phyloP scores from a whole-genome alignment of 768 basidiomycete species.

The Mycena vulgaris region DNA sequence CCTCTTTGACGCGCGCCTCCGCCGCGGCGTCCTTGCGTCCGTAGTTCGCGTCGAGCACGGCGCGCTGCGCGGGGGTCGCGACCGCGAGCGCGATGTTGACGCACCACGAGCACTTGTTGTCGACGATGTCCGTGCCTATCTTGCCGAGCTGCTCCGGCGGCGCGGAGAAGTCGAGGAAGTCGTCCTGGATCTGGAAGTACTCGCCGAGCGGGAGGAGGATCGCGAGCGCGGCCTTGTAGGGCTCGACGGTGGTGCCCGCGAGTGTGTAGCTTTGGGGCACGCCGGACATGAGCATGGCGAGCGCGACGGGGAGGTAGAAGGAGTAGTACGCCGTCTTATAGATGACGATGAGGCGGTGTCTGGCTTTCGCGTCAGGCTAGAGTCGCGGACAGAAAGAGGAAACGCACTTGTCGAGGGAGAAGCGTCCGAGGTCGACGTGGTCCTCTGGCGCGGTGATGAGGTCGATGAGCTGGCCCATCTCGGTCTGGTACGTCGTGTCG shows the following conservation, averaged over 20 bases:
- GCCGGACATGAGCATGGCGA: conserved; percentile 86
- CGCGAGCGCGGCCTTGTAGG: conserved; percentile 81
- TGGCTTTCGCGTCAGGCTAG: conserved; percentile 45
- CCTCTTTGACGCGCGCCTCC: conserved; percentile 68
- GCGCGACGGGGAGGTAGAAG: conserved; percentile 98
- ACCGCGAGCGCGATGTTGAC: conserved; percentile 87
- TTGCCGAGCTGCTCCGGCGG: conserved; percentile 95
- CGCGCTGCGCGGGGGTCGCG: conserved; percentile 69
- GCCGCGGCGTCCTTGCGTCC: conserved; percentile 65
- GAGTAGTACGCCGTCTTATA: conserved; percentile 99
- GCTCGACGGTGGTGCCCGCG: conserved; percentile 53
- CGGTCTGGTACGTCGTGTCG: conserved; percentile 92
- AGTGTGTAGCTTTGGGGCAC: conserved; percentile 67
- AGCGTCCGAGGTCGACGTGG: conserved; percentile 87
- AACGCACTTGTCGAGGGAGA: conserved; percentile 86
- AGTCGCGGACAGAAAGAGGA: not conserved
- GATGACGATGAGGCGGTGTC: conserved; percentile 92
- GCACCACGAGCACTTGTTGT: conserved; percentile 99
- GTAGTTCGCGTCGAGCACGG: conserved; percentile 69
- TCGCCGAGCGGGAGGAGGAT: conserved; percentile 95
- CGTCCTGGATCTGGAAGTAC: conserved; percentile 99
- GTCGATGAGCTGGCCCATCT: conserved; percentile 97
- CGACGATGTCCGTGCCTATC: conserved; percentile 97
- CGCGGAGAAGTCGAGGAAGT: conserved; percentile 94
- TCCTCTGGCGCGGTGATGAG: conserved; percentile 96